phyloP scores from a whole-genome alignment of 306 rosid species.

The Leucaena leucocephala region DNA sequence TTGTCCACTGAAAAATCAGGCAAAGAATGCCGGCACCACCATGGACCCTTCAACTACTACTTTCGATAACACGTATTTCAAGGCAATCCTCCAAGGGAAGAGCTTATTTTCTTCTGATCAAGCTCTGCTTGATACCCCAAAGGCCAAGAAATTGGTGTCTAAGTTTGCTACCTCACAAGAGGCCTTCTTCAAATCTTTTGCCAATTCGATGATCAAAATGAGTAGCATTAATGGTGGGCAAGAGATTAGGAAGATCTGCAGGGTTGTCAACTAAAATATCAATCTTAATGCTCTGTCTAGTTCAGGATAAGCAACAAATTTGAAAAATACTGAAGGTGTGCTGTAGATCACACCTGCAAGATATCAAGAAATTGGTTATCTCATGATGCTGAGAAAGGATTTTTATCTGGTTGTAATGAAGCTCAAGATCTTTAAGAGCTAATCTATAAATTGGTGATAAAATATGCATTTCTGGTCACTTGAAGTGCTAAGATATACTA shows the following conservation, averaged over 20 bases:
- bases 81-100: slow-evolving; percentile 63
- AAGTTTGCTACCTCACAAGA: slow-evolving; percentile 56
- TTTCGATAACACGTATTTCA: slow-evolving; percentile 76
- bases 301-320: slow-evolving; percentile 15
- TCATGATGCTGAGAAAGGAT: background rate
- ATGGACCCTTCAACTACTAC: slow-evolving; percentile 59
- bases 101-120: slow-evolving; percentile 74
- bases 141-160: slow-evolving; percentile 57
- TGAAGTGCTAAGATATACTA: background rate
- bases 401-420: slow-evolving; percentile 25
- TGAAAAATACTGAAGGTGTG: background rate
- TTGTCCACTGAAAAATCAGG: slow-evolving; percentile 61
- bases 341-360: background rate
- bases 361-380: background rate
- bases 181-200: slow-evolving; percentile 62
- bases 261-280: slow-evolving; percentile 53
- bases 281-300: slow-evolving; percentile 7
- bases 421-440: background rate
- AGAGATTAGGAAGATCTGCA: slow-evolving; percentile 63
- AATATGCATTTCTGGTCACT: background rate
- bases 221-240: slow-evolving; percentile 57
- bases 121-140: slow-evolving; percentile 55
- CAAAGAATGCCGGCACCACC: slow-evolving; percentile 59
- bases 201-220: slow-evolving; percentile 78
- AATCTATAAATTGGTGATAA: background rate